Conservation (phyloP, 2,329 filamentous ascomycete species). For the Alternaria dauci region DNA sequence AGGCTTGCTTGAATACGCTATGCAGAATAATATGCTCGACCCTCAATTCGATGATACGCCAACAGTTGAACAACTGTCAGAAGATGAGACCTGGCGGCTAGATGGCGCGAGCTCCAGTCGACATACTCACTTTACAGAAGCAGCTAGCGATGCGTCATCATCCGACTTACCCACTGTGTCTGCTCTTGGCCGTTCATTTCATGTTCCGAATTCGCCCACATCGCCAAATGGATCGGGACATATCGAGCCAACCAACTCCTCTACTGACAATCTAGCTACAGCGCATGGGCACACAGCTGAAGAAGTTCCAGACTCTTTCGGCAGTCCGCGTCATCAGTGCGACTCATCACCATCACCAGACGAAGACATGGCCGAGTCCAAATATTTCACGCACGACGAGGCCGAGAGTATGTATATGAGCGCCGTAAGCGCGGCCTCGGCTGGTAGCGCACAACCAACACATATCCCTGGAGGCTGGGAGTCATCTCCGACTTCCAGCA, state of each 20-base stretch:
- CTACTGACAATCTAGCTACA: conserved; percentile 24
- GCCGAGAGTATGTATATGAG: conserved; percentile 90
- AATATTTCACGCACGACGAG: conserved; percentile 79
- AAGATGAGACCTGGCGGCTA: conserved; percentile 13
- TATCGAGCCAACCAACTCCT: conserved; percentile 10
- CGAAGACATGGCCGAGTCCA: conserved; percentile 60
- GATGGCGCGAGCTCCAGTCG: conserved; percentile 24
- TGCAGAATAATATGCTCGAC: conserved; percentile 43
- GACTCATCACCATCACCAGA: conserved; percentile 18
- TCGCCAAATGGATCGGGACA: conserved; percentile 21
- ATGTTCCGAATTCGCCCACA: conserved; percentile 10
- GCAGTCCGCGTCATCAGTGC: conserved; percentile 7
- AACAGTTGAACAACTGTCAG: conserved; percentile 10
- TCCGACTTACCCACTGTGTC: conserved; percentile 37
- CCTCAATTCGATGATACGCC: conserved; percentile 31
- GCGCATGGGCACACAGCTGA: conserved; percentile 24
- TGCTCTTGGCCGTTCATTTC: conserved; percentile 32
- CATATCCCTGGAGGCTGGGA: conserved; percentile 56
- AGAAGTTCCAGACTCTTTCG: conserved; percentile 9
- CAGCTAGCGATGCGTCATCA: conserved; percentile 28
- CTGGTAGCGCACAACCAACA: conserved; percentile 23
- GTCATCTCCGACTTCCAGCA: conserved; percentile 46
- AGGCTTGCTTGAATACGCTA: conserved; percentile 44
- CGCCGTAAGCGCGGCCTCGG: conserved; percentile 60
- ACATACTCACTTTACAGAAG: conserved; percentile 18